These are phyloP conservation scores for Gyromitra esculenta DNA, from an alignment of 2,329 filamentous ascomycete genomes.

Conservation along the genomic window DNA sequence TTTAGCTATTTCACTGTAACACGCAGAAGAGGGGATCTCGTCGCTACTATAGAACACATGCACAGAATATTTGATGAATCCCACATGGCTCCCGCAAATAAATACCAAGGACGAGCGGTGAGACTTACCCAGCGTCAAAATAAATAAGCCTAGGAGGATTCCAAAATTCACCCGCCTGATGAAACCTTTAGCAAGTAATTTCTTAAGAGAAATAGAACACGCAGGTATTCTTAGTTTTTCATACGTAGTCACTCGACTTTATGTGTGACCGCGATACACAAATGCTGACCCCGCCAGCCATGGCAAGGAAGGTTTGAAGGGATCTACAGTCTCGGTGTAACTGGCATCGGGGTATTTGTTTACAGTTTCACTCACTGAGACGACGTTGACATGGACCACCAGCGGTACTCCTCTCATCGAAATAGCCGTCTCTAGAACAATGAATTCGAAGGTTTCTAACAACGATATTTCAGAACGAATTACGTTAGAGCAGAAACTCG, in stretches of 20 bases:
- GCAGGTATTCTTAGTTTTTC: background rate
- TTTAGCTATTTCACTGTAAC: background rate
- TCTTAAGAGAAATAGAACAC: background rate
- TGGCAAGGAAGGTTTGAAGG: too few relatives aligned
- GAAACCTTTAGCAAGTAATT: background rate
- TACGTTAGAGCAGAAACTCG: too few relatives aligned
- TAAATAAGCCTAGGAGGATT: background rate
- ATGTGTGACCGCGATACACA: background rate
- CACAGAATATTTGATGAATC: background rate
- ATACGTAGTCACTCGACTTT: background rate
- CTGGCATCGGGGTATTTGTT: too few relatives aligned
- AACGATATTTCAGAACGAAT: too few relatives aligned
- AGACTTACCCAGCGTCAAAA: background rate
- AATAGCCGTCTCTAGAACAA: too few relatives aligned
- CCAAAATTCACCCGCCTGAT: background rate
- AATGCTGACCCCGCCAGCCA: background rate
- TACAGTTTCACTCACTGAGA: too few relatives aligned
- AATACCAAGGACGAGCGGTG: background rate
- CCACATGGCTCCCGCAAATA: background rate
- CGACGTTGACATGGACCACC: too few relatives aligned
- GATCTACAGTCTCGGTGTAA: too few relatives aligned
- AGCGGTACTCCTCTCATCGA: too few relatives aligned
- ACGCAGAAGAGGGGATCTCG: background rate
- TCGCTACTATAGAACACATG: background rate
- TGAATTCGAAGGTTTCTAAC: too few relatives aligned